Base-by-base conservation (phyloP, 2,329 filamentous ascomycete genomes). In the Xylaria sp. region DNA sequence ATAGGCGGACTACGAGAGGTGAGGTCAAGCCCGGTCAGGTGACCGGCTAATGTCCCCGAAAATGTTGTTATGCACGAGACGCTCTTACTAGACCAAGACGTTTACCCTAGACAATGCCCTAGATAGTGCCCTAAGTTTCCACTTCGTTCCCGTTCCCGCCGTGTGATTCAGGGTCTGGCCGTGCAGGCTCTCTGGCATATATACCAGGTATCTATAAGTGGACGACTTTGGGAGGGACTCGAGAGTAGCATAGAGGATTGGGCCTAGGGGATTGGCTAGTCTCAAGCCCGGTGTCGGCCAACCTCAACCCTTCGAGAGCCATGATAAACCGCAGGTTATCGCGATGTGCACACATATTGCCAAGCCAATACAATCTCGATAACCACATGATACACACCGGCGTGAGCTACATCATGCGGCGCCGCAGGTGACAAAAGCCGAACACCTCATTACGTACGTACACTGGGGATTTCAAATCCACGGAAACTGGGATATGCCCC, bases 11-110 rank as follows among this genome's bases (percentile, higher is more conserved):
- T 12, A 44, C 15, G 39, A 28, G 44, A 44, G 6, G 8, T 20
- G 23, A 51, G 41, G 31, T 34, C 10, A 56, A 41, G 37, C 18
- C 69, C 69, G 69, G 39, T 50, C 68, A 70, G 67, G 69, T 70
- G 68, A 68, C 57, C 68, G 65, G 65, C 13, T 23, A 28, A 20
- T 10, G 12, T 50, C 18, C 54, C 67, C 60, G 23, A 23, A 18
- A 12, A 25, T 34, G 25, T 6, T 25, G 34, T 18, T 18, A 62
- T 67, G 52, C 58, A 63, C 25, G 12, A 23, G 3, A 54, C 18
- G 28, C 51, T 54, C n/a, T n/a, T 4, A n/a, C 23, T 25, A 34
- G 25, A 8, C 13, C 50, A 13, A 54, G 51, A 18, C 51, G 25
- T 8, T n/a, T 34, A 5, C 31, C 34, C 34, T 25, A 41, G 34